Percentiles rank a stretch among this genome's conserved stretches.
Conservation (phyloP, 192 early-diverging fungal genomes). For the Phycomyces nitens region DNA sequence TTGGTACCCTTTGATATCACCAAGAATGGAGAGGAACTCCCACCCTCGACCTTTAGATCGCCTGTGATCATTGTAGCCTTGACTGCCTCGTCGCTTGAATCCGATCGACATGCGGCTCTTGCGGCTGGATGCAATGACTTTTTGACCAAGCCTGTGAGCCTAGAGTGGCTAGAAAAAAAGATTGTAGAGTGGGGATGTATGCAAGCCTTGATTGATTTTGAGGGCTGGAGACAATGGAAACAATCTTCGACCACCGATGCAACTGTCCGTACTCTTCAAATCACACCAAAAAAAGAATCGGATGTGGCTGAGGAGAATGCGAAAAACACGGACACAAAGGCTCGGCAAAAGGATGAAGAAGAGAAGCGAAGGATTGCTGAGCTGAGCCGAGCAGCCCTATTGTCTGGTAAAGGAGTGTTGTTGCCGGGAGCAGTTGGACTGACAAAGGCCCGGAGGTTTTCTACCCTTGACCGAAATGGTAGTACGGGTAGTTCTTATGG, state of each 20-base stretch:
- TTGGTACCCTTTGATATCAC: neutral
- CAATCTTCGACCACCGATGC: slow-evolving; percentile 10
- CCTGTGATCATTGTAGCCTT: slow-evolving; percentile 87
- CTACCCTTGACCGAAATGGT: neutral
- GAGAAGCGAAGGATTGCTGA: neutral
- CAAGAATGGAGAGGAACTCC: neutral
- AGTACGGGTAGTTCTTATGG: neutral
- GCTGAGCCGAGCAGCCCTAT: neutral
- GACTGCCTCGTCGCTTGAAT: slow-evolving; percentile 72
- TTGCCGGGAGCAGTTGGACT: neutral
- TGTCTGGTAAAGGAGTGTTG: neutral
- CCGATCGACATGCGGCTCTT: slow-evolving; percentile 70
- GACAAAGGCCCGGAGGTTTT: neutral
- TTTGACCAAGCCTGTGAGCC: slow-evolving; percentile 81
- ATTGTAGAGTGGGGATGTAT: slow-evolving; percentile 92
- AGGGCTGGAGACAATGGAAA: slow-evolving; percentile 60
- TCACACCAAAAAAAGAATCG: neutral
- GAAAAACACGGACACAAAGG: neutral
- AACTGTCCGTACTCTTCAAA: neutral
- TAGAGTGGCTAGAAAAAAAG: slow-evolving; percentile 81
- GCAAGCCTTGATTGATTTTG: slow-evolving; percentile 87
- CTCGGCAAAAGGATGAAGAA: neutral
- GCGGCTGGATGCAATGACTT: slow-evolving; percentile 89
- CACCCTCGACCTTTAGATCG: slow-evolving; percentile 41
- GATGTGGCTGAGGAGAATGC: neutral